A percentile compares a stretch with the other conserved stretches of the same genome.
Conservation (phyloP, 1,284 basidiomycete genomes). For the Vanrija pseudolonga region DNA sequence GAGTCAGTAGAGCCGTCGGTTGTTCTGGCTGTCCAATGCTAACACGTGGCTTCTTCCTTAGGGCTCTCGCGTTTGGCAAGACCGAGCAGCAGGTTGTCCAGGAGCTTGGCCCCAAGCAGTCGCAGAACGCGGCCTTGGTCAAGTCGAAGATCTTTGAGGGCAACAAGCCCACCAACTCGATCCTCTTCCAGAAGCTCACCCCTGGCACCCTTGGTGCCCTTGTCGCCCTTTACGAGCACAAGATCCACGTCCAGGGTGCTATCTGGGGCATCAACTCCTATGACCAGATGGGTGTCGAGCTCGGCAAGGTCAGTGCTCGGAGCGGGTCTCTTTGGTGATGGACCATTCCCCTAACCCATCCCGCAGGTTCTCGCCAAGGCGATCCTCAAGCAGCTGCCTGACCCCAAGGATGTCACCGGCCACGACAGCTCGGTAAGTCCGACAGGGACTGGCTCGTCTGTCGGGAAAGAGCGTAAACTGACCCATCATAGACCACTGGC, state of each 20-base stretch:
- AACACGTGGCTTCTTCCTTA: conserved; percentile 10
- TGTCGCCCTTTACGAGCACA: conserved; percentile 68
- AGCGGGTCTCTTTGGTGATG: neutral
- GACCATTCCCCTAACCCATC: neutral
- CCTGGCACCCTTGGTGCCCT: conserved; percentile 76
- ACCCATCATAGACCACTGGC: conserved; percentile 67
- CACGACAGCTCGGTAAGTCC: conserved; percentile 83
- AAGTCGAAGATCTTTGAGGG: conserved; percentile 99
- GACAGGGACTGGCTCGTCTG: neutral
- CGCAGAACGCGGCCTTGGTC: conserved; percentile 74
- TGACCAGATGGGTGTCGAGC: conserved; percentile 74
- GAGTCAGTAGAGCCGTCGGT: conserved; percentile 53
- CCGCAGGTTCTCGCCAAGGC: conserved; percentile 75
- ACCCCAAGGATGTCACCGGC: conserved; percentile 75
- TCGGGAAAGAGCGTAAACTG: neutral
- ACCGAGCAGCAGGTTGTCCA: conserved; percentile 79
- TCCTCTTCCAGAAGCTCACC: conserved; percentile 88
- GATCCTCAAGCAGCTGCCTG: conserved; percentile 80
- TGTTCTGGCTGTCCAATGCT: neutral
- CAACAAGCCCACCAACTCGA: conserved; percentile 94
- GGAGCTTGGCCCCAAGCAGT: conserved; percentile 69
- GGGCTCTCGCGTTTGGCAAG: conserved; percentile 93
- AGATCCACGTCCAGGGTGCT: conserved; percentile 96
- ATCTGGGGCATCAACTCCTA: conserved; percentile 99
- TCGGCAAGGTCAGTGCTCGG: conserved; percentile 68